Evolutionary conservation across 495 filamentous ascomycete genomes (phyloP), one percentile per base, ranked within the genome.

Genomic region (Trichocladium antarcticum): DNA sequence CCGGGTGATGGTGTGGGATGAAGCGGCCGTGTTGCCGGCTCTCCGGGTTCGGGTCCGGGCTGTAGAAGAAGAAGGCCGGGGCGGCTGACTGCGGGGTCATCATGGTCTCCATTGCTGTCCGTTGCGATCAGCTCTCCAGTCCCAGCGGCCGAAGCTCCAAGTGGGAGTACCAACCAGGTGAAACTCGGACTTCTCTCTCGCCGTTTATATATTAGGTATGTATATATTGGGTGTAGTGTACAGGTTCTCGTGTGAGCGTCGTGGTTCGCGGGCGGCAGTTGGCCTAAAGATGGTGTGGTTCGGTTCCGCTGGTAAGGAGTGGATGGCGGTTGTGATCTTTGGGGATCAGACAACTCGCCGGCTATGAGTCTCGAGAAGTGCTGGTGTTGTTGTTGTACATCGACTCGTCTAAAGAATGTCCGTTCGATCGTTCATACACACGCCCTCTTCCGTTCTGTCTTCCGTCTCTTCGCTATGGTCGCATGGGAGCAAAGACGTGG

Each of bases 61-160:
- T 83, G 70, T 95, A 97, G 74, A 90, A 95, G 79, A 85, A 89
- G 75, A 93, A 96, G 15, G 85, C 75, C 61, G 87, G 85, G 37
- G 80, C 84, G 74, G 84, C 83, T 60, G 74, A 61, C 43, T 75
- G 79, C 50, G 73, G 42, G 38, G 66, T 62, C 66, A 71, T 70
- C 42, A 59, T 70, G 60, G 58, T 49, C 27, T 73, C 71, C 70
- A 74, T 74, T 60, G 54, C 43, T 55, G 45, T 45, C 39, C 40
- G 6, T 37, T 57, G 45, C 38, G 42, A 50, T 59, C 42, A 56
- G 58, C 47, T 40, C 42, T 49, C 42, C 47, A 16, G 39, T 10
- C 31, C 27, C 35, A 17, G 6, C 17, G 19, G 12, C 45, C 21
- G 27, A 15, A 41, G 10, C 38, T 46, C 20, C 39, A 17, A 22